Conservation (phyloP, 345 rosid genomes). For the Excoecaria agallocha region DNA sequence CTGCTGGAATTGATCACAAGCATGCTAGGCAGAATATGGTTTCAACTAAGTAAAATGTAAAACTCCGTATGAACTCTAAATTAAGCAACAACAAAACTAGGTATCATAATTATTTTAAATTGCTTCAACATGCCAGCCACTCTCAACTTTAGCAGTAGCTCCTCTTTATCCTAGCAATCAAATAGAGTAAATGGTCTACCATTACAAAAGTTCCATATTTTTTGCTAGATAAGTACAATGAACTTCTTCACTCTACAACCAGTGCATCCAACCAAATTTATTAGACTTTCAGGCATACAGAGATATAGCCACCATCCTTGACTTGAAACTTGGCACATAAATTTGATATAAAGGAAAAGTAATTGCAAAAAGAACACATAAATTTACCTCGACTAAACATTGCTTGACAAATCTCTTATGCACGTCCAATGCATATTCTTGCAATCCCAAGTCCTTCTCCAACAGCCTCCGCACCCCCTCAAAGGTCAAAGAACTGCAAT, state of each 20-base stretch:
- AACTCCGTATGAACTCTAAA: not conserved
- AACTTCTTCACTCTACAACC: not conserved
- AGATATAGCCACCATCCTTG: not conserved
- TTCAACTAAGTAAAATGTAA: not conserved
- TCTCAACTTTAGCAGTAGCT: not conserved
- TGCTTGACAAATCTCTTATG: conserved; percentile 72
- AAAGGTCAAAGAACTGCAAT: conserved; percentile 64
- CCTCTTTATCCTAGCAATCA: not conserved
- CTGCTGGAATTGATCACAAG: not conserved
- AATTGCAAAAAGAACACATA: not conserved
- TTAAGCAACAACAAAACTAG: not conserved
- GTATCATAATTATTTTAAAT: not conserved
- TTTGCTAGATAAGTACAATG: not conserved
- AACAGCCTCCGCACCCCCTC: conserved; percentile 80
- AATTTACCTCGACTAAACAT: conserved; percentile 49
- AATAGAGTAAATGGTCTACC: not conserved
- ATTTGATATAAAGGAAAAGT: not conserved
- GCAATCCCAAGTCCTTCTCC: conserved; percentile 79
- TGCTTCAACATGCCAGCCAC: not conserved
- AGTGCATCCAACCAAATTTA: not conserved
- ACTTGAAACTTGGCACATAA: too few relatives aligned
- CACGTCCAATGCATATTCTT: conserved; percentile 60
- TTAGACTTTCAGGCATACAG: not conserved
- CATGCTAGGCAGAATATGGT: not conserved
- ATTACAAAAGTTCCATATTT: not conserved